Evolutionary conservation across 768 basidiomycete genomes (phyloP).

Genomic region (Agaricus subrufescens): DNA sequence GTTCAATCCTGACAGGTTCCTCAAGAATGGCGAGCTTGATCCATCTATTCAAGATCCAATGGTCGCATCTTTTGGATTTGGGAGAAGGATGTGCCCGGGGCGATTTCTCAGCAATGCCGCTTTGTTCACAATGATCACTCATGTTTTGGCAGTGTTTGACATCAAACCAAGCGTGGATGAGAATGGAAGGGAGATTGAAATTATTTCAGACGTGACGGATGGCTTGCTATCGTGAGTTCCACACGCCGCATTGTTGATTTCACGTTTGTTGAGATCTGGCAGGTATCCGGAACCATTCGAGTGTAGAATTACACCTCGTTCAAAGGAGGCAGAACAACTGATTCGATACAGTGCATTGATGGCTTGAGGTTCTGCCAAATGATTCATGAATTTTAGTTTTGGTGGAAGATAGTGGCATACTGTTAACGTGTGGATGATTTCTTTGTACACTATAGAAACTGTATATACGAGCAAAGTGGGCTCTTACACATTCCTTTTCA

Average conservation of each 20-base stretch:
- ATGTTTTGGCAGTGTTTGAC: conserved; percentile 19
- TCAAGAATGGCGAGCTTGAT: conserved; percentile 19
- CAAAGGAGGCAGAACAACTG: not conserved
- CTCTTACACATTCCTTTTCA: too few relatives aligned
- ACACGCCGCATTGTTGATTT: not conserved
- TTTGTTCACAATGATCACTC: conserved; percentile 16
- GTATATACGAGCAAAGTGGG: too few relatives aligned
- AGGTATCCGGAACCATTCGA: not conserved
- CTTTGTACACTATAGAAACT: too few relatives aligned
- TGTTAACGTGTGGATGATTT: too few relatives aligned
- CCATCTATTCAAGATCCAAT: conserved; percentile 20
- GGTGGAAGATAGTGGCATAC: too few relatives aligned
- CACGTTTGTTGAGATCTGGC: not conserved
- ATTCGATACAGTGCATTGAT: not conserved
- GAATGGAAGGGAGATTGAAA: conserved; percentile 15
- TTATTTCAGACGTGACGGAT: conserved; percentile 15
- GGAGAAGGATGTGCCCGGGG: conserved; percentile 24
- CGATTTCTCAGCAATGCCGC: conserved; percentile 19
- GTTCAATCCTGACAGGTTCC: conserved; percentile 26
- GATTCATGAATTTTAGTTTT: too few relatives aligned
- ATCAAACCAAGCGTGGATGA: conserved; percentile 19
- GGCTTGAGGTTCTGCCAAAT: not conserved
- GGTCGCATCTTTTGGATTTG: conserved; percentile 26
- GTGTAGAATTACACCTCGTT: not conserved
- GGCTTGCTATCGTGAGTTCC: conserved; percentile 18